Conservation (phyloP, 192 early-diverging fungal genomes). For the Piromyces sp. region DNA sequence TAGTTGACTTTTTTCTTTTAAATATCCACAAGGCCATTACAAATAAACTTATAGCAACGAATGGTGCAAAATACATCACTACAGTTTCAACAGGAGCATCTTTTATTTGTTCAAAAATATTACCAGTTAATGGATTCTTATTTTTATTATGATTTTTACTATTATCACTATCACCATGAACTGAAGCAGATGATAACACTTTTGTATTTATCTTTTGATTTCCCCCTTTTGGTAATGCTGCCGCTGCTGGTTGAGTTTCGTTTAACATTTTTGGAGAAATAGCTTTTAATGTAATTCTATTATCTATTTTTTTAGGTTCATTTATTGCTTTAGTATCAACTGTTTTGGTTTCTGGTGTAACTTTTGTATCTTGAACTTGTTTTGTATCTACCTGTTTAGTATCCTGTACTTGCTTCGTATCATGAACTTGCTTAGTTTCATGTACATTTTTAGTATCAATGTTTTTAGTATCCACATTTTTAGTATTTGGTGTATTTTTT, state of each 20-base stretch:
- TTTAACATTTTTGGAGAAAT: neutral
- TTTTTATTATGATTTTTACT: neutral
- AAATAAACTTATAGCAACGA: neutral
- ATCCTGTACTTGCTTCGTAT: too few species aligned
- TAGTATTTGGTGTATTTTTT: too few species aligned
- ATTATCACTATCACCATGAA: neutral
- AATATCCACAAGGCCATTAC: neutral
- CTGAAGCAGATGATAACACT: neutral
- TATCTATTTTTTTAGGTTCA: neutral
- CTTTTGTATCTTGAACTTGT: too few species aligned
- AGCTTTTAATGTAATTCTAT: neutral
- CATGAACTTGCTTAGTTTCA: too few species aligned
- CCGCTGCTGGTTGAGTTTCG: neutral
- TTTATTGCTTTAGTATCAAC: neutral
- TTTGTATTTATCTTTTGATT: neutral
- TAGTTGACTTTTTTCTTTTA: neutral
- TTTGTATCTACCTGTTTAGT: too few species aligned
- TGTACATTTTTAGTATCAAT: too few species aligned
- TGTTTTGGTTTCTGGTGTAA: too few species aligned
- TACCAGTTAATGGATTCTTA: neutral
- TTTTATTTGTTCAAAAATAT: neutral
- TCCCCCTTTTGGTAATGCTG: neutral
- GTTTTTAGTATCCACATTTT: too few species aligned
- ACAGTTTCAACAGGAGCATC: neutral
- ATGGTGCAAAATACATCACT: neutral